Percentiles rank a stretch among this genome's conserved stretches.
These are phyloP conservation scores for Pestalotiopsis sp. DNA, from an alignment of 2,329 filamentous ascomycete genomes.

Conservation along the genomic window DNA sequence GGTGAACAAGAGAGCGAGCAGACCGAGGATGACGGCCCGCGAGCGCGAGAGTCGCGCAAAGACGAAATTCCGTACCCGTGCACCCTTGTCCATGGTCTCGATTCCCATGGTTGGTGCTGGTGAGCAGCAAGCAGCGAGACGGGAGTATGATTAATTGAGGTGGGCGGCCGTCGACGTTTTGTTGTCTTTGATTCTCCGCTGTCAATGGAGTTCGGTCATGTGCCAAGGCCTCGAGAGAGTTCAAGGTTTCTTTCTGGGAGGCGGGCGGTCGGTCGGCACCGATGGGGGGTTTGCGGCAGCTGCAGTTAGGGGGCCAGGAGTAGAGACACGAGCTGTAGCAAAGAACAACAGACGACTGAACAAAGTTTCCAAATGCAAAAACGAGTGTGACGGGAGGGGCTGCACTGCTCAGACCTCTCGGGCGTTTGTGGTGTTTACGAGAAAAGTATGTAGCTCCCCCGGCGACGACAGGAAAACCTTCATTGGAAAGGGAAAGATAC, in stretches of 20 bases:
- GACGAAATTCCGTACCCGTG: constrained; percentile 12
- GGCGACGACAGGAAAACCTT: background rate
- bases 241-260: background rate
- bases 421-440: background rate
- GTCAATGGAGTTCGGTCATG: background rate
- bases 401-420: background rate
- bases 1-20: constrained; percentile 28
- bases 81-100: constrained; percentile 9
- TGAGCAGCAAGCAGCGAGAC: background rate
- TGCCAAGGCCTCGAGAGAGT: background rate
- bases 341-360: background rate
- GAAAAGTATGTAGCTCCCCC: background rate
- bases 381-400: background rate
- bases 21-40: constrained; percentile 29
- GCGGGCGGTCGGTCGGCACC: background rate
- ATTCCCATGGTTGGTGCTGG: constrained; percentile 14
- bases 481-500: background rate
- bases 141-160: constrained; percentile 3
- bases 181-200: background rate
- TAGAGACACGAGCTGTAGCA: no score
- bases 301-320: background rate
- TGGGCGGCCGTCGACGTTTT: background rate
- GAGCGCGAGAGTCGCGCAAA: constrained; percentile 27
- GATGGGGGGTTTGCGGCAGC: background rate
- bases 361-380: background rate